phyloP scores from a whole-genome alignment of 108 stramenopile species.

The Cyclotella choctawhatcheeana region DNA sequence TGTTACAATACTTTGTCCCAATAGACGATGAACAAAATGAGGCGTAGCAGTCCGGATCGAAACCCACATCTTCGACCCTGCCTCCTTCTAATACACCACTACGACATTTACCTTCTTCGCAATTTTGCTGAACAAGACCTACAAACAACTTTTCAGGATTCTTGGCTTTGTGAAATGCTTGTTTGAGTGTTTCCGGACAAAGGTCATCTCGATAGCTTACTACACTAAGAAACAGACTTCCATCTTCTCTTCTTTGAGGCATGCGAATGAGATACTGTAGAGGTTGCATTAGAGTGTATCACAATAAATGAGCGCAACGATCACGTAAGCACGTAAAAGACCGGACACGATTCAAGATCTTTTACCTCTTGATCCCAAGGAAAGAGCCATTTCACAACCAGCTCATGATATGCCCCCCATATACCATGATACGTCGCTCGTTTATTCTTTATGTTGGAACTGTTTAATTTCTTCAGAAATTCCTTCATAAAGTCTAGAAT shows the following conservation, averaged over 20 bases:
- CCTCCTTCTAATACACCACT: slow-evolving; percentile 69
- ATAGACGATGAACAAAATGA: slow-evolving; percentile 75
- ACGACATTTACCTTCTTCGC: slow-evolving; percentile 77
- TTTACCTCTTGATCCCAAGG: slow-evolving; percentile 71
- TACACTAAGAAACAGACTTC: slow-evolving; percentile 84
- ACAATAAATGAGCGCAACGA: background rate
- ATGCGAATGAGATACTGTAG: slow-evolving; percentile 73
- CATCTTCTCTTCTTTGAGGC: slow-evolving; percentile 80
- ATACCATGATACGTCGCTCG: slow-evolving; percentile 72
- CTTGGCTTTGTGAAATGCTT: slow-evolving; percentile 86
- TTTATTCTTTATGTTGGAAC: slow-evolving; percentile 55
- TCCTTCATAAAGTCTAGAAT: slow-evolving; percentile 63
- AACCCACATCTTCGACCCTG: slow-evolving; percentile 62
- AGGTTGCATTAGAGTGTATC: too few relatives aligned
- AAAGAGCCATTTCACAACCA: slow-evolving; percentile 77
- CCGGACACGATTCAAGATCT: background rate
- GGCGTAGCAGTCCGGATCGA: slow-evolving; percentile 77
- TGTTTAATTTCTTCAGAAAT: slow-evolving; percentile 73
- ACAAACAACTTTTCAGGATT: slow-evolving; percentile 90
- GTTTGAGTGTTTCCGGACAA: slow-evolving; percentile 87
- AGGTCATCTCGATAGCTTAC: slow-evolving; percentile 95
- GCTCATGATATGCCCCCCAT: slow-evolving; percentile 86
- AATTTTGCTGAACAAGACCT: slow-evolving; percentile 96
- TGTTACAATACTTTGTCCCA: slow-evolving; percentile 64
- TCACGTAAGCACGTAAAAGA: background rate